These are phyloP conservation scores for Neurospora sp. DNA, from an alignment of 495 filamentous ascomycete genomes.

Conservation along the genomic window DNA sequence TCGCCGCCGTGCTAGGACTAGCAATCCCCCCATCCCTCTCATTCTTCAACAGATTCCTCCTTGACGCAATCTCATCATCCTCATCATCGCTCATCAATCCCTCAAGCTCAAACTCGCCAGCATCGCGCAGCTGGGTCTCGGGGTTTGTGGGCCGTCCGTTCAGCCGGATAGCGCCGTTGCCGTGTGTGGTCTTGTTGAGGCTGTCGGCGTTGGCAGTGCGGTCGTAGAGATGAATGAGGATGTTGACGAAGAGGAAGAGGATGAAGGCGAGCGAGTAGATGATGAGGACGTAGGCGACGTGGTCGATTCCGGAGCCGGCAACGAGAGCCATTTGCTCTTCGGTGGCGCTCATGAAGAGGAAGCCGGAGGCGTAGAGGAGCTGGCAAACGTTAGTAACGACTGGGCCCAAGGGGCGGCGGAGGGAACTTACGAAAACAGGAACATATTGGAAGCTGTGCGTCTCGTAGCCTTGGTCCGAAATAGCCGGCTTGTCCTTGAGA, in stretches of 20 bases:
- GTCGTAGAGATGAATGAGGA: slow-evolving; percentile 77
- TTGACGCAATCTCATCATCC: slow-evolving; percentile 37
- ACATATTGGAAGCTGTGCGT: slow-evolving; percentile 88
- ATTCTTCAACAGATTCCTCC: slow-evolving; percentile 27
- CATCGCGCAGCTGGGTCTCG: slow-evolving; percentile 52
- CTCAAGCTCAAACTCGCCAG: slow-evolving; percentile 83
- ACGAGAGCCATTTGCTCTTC: slow-evolving; percentile 89
- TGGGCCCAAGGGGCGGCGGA: neutral
- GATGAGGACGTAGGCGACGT: slow-evolving; percentile 85
- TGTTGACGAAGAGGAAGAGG: slow-evolving; percentile 78
- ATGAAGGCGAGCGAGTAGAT: slow-evolving; percentile 85
- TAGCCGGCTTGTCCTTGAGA: slow-evolving; percentile 54
- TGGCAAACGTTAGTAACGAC: slow-evolving; percentile 21
- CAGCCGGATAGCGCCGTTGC: slow-evolving; percentile 19
- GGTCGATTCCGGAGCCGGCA: slow-evolving; percentile 60
- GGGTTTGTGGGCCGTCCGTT: slow-evolving; percentile 48
- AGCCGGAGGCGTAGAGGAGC: slow-evolving; percentile 88
- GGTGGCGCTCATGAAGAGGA: slow-evolving; percentile 94
- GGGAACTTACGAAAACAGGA: slow-evolving; percentile 68
- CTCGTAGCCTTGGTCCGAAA: slow-evolving; percentile 45
- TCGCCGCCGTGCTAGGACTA: slow-evolving; percentile 30
- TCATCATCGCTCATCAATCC: slow-evolving; percentile 83
- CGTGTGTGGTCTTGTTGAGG: slow-evolving; percentile 3
- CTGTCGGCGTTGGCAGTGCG: slow-evolving; percentile 29
- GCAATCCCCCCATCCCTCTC: slow-evolving; percentile 20